A percentile compares a stretch with the other conserved stretches of the same genome.
phyloP scores from a whole-genome alignment of 1,284 basidiomycete genomes.

The Sphaerobolus stellatus region DNA sequence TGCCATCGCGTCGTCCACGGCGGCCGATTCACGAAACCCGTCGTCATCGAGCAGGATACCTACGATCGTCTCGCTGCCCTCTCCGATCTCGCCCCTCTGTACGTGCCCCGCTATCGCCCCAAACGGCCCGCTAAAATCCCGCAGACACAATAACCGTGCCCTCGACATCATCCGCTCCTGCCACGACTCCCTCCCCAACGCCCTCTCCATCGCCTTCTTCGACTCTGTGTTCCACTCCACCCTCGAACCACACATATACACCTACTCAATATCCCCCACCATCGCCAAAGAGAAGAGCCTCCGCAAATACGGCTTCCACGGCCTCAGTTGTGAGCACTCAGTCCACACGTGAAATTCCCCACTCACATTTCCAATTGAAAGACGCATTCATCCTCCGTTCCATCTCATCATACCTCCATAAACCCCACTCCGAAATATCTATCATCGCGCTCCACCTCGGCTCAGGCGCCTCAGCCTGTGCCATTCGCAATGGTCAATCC shows the following conservation, averaged over 20 bases:
- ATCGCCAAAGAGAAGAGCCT: constrained; percentile 64
- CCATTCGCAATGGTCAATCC: constrained; percentile 68
- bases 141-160: constrained; percentile 62
- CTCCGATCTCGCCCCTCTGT: constrained; percentile 79
- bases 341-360: constrained; percentile 23
- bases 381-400: constrained; percentile 63
- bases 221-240: constrained; percentile 84
- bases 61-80: constrained; percentile 72
- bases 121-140: neutral
- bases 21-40: constrained; percentile 67
- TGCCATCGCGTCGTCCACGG: constrained; percentile 84
- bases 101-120: constrained; percentile 28
- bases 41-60: constrained; percentile 61
- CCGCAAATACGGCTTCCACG: constrained; percentile 89
- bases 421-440: constrained; percentile 46
- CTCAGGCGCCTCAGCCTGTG: constrained; percentile 79
- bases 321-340: constrained; percentile 57
- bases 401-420: constrained; percentile 58
- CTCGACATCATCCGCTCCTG: constrained; percentile 62
- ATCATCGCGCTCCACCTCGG: constrained; percentile 83
- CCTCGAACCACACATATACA: constrained; percentile 71
- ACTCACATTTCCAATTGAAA: constrained; percentile 21
- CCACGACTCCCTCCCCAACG: constrained; percentile 59
- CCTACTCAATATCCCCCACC: constrained; percentile 71
- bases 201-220: constrained; percentile 71